Percentiles rank a stretch among this genome's conserved stretches.
Conservation (phyloP, 2,329 filamentous ascomycete genomes). For the Fusarium siculi region DNA sequence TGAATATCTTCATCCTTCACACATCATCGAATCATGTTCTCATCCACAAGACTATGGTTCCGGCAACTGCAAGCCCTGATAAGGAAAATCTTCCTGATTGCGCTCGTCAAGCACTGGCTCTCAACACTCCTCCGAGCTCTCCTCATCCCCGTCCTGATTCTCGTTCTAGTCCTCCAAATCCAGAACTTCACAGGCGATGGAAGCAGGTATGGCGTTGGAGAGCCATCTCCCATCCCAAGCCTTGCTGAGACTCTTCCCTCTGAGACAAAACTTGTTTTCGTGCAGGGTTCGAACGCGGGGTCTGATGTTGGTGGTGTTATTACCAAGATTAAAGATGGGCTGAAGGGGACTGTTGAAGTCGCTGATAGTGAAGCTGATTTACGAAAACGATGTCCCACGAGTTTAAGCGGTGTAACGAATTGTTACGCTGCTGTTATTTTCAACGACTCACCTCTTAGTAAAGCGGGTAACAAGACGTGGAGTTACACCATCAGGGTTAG, state of each 20-base stretch:
- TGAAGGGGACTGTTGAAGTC: neutral
- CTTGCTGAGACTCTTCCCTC: neutral
- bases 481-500: neutral
- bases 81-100: constrained; percentile 9
- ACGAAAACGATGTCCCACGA: neutral
- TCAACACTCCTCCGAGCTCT: constrained; percentile 4
- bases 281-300: neutral
- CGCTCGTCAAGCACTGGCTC: constrained; percentile 1
- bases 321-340: neutral
- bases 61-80: constrained; percentile 1
- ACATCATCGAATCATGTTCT: neutral
- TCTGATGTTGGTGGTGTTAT: neutral
- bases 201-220: constrained; percentile 15
- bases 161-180: constrained; percentile 6
- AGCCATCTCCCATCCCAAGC: neutral
- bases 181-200: constrained; percentile 10
- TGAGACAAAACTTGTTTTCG: neutral
- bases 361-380: neutral
- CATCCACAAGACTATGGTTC: constrained; percentile 4
- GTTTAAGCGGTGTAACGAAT: neutral
- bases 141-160: constrained; percentile 2
- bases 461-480: neutral
- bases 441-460: neutral
- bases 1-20: neutral
- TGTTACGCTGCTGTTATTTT: constrained; percentile 10